Evolutionary conservation across 2,329 filamentous ascomycete species (phyloP), one percentile per base, ranked within the genome.

Genomic region (Paraphoma chrysanthemicola): DNA sequence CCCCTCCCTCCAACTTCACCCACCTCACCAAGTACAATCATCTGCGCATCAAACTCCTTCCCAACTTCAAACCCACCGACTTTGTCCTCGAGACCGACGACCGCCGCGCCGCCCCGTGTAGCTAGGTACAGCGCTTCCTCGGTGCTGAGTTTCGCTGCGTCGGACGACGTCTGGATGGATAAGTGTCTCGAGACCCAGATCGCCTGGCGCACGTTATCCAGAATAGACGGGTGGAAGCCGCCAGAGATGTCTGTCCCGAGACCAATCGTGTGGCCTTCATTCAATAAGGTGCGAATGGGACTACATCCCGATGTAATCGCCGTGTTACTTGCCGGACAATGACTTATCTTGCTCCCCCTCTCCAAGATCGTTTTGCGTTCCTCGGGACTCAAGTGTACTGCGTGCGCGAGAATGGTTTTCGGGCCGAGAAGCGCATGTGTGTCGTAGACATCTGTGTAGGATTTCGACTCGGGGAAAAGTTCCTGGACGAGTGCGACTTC

Each of bases 211-310:
- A 89, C 91, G n/a, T 92, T 88, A 63, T 95, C 91, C 0, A 98
- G 84, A 9, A 98, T 85, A 58, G 87, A 91, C 0, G 91, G 84
- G 53, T 88, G 91, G 74, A 94, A 97, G 0, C 95, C 95, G 2
- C 94, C 95, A 66, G 87, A 91, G 55, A 98, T 88, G 75, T 99
- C 95, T 0, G 94, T 98, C 0, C 95, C 95, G 0, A 99, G 79
- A 0, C 95, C 94, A 6, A 97, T 88, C 0, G 86, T 87, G 44
- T 98, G 83, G 0, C 91, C 92, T 50, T 84, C 83, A 18, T 92
- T 85, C 50, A 97, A 82, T 65, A 97, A 74, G 77, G 85, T 85
- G 16, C 94, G 83, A 1, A 99, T 89, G 4, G 86, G 87, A 8
- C 91, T 91, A 47, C 88, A 84, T 0, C 95, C 95, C 30, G 88